phyloP scores from a whole-genome alignment of 495 filamentous ascomycete species.

The Penicillium maclennaniae region DNA sequence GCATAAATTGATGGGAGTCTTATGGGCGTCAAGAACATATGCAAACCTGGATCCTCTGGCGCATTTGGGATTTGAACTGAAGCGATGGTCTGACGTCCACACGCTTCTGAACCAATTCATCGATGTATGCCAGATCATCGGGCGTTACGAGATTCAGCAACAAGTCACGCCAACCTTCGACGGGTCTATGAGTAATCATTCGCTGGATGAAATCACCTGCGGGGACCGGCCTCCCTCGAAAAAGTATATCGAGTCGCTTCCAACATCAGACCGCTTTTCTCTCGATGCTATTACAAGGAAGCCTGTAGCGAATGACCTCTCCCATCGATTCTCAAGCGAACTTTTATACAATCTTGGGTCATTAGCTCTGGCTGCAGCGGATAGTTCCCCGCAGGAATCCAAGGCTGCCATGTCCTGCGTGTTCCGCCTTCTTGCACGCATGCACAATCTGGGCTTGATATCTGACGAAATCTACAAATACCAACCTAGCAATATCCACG shows the following conservation, averaged over 20 bases:
- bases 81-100: conserved; percentile 43
- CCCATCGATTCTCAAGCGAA: conserved; percentile 22
- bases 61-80: conserved; percentile 40
- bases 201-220: conserved; percentile 33
- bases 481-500: conserved; percentile 27
- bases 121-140: conserved; percentile 28
- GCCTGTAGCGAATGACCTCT: conserved; percentile 22
- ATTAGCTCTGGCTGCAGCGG: conserved; percentile 52
- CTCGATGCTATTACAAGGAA: conserved; percentile 26
- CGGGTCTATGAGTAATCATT: conserved; percentile 19
- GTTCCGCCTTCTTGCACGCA: conserved; percentile 53
- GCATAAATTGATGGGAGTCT: conserved; percentile 21
- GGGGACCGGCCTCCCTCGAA: neutral
- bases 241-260: conserved; percentile 1
- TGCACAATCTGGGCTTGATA: conserved; percentile 56
- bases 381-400: conserved; percentile 33
- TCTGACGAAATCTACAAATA: conserved; percentile 58
- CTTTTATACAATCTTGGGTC: conserved; percentile 43
- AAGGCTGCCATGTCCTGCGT: conserved; percentile 54
- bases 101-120: conserved; percentile 38
- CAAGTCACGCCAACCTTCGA: conserved; percentile 22
- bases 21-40: conserved; percentile 25
- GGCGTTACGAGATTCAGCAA: conserved; percentile 14
- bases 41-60: conserved; percentile 33
- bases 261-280: conserved; percentile 3